A percentile compares a stretch with the other conserved stretches of the same genome.
Evolutionary conservation across 2,329 filamentous ascomycete species (phyloP).

Genomic region (Calonectria pteridis): DNA sequence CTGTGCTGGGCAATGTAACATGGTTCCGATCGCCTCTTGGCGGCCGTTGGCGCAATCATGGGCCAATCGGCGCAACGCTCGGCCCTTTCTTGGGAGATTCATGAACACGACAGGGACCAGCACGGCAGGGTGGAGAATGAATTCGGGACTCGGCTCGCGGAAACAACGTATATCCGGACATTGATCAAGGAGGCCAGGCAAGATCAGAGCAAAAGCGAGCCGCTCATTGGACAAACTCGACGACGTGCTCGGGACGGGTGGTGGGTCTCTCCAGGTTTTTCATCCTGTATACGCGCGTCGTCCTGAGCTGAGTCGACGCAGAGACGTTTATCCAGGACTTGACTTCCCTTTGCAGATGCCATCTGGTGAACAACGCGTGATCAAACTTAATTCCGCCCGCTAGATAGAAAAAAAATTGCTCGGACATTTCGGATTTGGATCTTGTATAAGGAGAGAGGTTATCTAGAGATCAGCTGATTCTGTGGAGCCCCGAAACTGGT

Average conservation of each 20-base stretch:
- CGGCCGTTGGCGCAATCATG: neutral
- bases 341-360: neutral
- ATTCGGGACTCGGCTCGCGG: slow-evolving; percentile 1
- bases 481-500: neutral
- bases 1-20: neutral
- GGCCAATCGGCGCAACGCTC: slow-evolving; percentile 9
- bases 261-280: slow-evolving; percentile 9
- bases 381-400: neutral
- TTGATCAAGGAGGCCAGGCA: neutral
- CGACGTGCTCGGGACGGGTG: neutral
- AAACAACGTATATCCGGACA: slow-evolving; percentile 6
- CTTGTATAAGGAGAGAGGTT: accelerated
- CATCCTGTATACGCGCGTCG: slow-evolving; percentile 6
- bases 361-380: neutral
- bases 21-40: neutral
- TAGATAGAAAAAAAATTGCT: neutral
- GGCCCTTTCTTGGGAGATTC: neutral
- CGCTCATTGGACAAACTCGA: neutral
- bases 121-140: neutral
- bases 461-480: neutral
- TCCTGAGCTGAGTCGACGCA: neutral
- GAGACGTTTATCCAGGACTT: neutral
- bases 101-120: neutral
- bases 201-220: neutral
- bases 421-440: neutral